Evolutionary conservation across 208 protist genomes (phyloP).

Genomic region (Trypanosoma grayi): DNA sequence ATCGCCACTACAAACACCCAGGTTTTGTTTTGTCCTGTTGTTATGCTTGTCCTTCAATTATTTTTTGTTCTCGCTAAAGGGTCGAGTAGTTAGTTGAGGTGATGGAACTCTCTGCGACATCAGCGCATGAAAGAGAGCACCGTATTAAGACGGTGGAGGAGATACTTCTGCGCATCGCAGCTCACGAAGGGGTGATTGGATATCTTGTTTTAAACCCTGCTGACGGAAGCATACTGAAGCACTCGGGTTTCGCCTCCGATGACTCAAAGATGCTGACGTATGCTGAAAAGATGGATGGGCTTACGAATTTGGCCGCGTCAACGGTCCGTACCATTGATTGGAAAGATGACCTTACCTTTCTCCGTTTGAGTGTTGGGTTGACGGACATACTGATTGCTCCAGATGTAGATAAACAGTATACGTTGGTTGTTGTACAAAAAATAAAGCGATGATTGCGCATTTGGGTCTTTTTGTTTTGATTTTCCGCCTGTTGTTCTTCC

Average conservation of each 20-base stretch:
- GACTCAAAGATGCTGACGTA: slow-evolving; percentile 44
- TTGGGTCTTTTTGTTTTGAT: not conserved
- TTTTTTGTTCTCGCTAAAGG: slow-evolving; percentile 1
- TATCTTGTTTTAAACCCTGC: slow-evolving; percentile 75
- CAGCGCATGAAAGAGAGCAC: slow-evolving; percentile 44
- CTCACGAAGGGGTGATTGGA: slow-evolving; percentile 74
- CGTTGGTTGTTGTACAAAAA: slow-evolving; percentile 72
- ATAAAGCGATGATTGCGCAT: slow-evolving; percentile 20
- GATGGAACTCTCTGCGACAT: slow-evolving; percentile 26
- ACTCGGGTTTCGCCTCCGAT: slow-evolving; percentile 57
- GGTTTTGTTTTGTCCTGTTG: slow-evolving; percentile 10
- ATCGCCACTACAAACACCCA: not conserved
- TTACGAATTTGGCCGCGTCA: slow-evolving; percentile 66
- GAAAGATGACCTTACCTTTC: slow-evolving; percentile 78
- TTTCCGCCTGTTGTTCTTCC: not conserved
- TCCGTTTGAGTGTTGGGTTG: slow-evolving; percentile 62
- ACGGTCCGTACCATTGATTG: slow-evolving; percentile 78
- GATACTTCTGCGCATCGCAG: slow-evolving; percentile 63
- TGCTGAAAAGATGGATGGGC: slow-evolving; percentile 55
- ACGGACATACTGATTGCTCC: slow-evolving; percentile 78
- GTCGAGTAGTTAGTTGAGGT: not conserved
- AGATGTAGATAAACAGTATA: slow-evolving; percentile 76
- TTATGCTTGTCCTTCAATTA: not conserved
- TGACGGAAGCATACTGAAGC: slow-evolving; percentile 54
- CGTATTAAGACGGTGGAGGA: slow-evolving; percentile 65